phyloP scores from a whole-genome alignment of 1,284 basidiomycete species.

The Meira miltonrushii region DNA sequence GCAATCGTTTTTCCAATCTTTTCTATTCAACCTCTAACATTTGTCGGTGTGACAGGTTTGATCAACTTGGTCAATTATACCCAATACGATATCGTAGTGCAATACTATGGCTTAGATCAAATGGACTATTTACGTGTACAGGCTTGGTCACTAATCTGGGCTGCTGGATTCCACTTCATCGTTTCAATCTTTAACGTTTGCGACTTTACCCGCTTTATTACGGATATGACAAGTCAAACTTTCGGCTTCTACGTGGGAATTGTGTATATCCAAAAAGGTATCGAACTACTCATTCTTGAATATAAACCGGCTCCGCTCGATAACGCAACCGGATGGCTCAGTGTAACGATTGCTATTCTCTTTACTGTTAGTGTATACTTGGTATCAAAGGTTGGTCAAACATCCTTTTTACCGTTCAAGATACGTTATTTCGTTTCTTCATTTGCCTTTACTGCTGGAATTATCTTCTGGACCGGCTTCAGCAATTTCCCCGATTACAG shows the following conservation, averaged over 20 bases:
- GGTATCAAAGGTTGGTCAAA: constrained; percentile 34
- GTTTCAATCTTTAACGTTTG: constrained; percentile 70
- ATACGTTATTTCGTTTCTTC: constrained; percentile 50
- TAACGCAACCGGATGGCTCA: constrained; percentile 54
- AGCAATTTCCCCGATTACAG: constrained; percentile 51
- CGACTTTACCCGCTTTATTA: constrained; percentile 52
- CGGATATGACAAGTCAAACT: constrained; percentile 84
- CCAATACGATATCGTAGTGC: constrained; percentile 47
- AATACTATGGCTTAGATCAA: constrained; percentile 38
- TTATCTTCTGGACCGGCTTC: constrained; percentile 55
- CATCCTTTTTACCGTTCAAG: constrained; percentile 51
- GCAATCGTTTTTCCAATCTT: constrained; percentile 85
- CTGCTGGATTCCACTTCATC: constrained; percentile 83
- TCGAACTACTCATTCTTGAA: constrained; percentile 54
- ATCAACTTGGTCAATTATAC: constrained; percentile 53
- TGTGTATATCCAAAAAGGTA: constrained; percentile 55
- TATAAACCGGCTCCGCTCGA: constrained; percentile 44
- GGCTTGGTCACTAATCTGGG: constrained; percentile 84
- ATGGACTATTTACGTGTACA: constrained; percentile 43
- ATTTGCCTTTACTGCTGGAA: constrained; percentile 53
- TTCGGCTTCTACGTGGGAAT: constrained; percentile 66
- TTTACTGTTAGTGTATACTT: constrained; percentile 55
- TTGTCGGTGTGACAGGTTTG: constrained; percentile 84
- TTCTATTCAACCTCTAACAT: constrained; percentile 83
- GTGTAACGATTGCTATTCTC: constrained; percentile 55